Evolutionary conservation across 208 protist species (phyloP).

Genomic region (Acanthamoeba healyi): DNA sequence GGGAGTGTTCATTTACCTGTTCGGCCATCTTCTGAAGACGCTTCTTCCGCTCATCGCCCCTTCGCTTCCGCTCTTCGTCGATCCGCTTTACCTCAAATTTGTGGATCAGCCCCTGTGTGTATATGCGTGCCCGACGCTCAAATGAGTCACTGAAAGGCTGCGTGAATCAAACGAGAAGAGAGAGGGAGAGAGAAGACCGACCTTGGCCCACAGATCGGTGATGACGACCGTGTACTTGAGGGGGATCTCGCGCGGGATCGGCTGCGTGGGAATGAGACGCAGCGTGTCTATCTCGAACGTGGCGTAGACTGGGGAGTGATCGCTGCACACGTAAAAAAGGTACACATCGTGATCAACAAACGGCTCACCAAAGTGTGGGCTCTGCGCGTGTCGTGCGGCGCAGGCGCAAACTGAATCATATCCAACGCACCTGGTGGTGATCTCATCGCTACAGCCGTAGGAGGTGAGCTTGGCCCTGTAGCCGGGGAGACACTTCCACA

Average conservation of each 20-base stretch:
- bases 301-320: conserved; percentile 72
- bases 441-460: conserved; percentile 65
- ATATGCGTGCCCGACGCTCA: too few species aligned
- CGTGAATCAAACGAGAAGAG: background rate
- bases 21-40: conserved; percentile 5
- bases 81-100: conserved; percentile 54
- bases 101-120: conserved; percentile 59
- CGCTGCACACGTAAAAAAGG: background rate
- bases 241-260: background rate
- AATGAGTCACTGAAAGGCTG: background rate
- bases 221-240: conserved; percentile 61
- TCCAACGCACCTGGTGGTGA: conserved; percentile 62
- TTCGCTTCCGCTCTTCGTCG: conserved; percentile 48
- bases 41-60: conserved; percentile 32
- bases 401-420: too few species aligned
- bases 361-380: too few species aligned
- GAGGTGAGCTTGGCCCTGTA: conserved; percentile 19
- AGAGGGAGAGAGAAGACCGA: background rate
- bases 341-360: background rate
- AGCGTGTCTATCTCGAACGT: conserved; percentile 51
- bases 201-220: conserved; percentile 55
- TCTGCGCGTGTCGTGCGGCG: too few species aligned
- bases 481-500: conserved; percentile 55
- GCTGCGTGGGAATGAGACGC: background rate
- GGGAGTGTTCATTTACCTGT: too few species aligned